phyloP scores from a whole-genome alignment of 2,329 filamentous ascomycete genomes.

The Didymella glomerata region DNA sequence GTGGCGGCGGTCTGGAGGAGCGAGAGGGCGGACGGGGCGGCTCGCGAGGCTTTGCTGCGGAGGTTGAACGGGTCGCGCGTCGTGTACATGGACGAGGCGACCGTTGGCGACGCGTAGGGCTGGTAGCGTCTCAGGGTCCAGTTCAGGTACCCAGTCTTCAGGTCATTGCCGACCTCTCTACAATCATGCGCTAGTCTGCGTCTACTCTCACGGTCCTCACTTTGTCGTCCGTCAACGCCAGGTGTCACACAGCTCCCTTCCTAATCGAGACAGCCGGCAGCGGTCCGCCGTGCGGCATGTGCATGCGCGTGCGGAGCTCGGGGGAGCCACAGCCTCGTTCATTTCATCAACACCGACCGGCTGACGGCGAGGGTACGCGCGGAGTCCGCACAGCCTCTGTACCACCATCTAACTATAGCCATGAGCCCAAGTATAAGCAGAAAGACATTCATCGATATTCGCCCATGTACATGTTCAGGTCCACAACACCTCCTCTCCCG shows the following conservation, averaged over 20 bases:
- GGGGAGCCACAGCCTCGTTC: conserved; percentile 14
- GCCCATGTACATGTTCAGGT: neutral
- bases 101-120: conserved; percentile 13
- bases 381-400: conserved; percentile 14
- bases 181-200: too few species aligned
- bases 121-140: conserved; percentile 21
- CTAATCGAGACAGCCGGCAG: conserved; percentile 30
- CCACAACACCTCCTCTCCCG: neutral
- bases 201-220: too few species aligned
- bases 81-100: conserved; percentile 51
- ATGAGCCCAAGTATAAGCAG: conserved; percentile 2
- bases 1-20: conserved; percentile 44
- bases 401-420: conserved; percentile 11
- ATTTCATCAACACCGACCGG: conserved; percentile 12
- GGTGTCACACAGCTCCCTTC: conserved; percentile 36
- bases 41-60: conserved; percentile 45
- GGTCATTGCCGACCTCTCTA: neutral
- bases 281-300: conserved; percentile 21
- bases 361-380: conserved; percentile 3
- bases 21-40: conserved; percentile 41
- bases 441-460: neutral
- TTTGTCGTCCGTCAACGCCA: conserved; percentile 16
- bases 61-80: conserved; percentile 57
- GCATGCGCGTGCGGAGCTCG: conserved; percentile 25
- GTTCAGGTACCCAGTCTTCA: conserved; percentile 3